Evolutionary conservation across 192 early-diverging fungal species (phyloP).

Genomic region (Coemansia umbellata): DNA sequence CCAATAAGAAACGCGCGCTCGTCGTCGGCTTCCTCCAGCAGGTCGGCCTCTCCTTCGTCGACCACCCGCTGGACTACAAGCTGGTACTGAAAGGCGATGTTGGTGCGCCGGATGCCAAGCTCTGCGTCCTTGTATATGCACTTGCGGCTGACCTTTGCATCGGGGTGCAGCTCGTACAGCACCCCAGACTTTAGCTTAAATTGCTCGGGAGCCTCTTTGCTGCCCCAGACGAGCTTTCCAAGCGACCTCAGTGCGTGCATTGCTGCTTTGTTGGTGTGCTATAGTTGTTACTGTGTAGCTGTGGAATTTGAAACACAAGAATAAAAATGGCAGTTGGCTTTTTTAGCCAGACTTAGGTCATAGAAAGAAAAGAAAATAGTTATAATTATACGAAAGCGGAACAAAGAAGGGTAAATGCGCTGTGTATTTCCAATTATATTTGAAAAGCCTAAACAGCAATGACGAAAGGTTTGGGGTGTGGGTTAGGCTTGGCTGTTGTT

Average conservation of each 20-base stretch:
- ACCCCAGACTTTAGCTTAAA: conserved; percentile 62
- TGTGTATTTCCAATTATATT: no score
- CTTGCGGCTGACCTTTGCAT: conserved; percentile 43
- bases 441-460: no score
- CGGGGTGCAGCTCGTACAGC: conserved; percentile 57
- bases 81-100: conserved; percentile 62
- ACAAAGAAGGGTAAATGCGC: no score
- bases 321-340: no score
- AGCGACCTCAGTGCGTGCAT: conserved; percentile 71
- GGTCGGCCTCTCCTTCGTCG: conserved; percentile 71
- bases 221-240: conserved; percentile 65
- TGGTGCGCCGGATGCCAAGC: conserved; percentile 65
- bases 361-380: no score
- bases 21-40: conserved; percentile 58
- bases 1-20: conserved; percentile 72
- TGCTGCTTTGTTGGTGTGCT: neutral
- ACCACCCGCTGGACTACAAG: conserved; percentile 71
- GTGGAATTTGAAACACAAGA: no score
- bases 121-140: conserved; percentile 64
- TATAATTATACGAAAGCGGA: no score
- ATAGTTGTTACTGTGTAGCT: no score
- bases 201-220: conserved; percentile 49
- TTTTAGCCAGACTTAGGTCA: no score
- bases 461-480: no score
- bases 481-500: no score